Percentiles rank a stretch among this genome's conserved stretches.
These are phyloP conservation scores for Mucor mucedo DNA, from an alignment of 371 early-diverging fungal species.

Conservation along the genomic window DNA sequence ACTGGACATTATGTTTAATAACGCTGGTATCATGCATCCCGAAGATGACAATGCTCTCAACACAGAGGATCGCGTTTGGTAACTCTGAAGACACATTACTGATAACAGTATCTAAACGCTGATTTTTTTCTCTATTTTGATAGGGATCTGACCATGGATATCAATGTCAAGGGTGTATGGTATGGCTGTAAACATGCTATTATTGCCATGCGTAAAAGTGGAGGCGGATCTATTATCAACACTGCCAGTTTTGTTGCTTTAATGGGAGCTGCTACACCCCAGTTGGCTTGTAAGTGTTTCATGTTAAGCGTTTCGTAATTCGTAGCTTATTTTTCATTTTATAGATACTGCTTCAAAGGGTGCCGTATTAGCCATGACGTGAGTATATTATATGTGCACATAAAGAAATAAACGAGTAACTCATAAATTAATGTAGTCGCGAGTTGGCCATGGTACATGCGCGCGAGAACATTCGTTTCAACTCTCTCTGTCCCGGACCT, in stretches of 20 bases:
- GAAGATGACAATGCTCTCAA: constrained; percentile 82
- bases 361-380: constrained; percentile 88
- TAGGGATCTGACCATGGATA: constrained; percentile 78
- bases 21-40: constrained; percentile 92
- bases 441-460: constrained; percentile 89
- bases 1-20: constrained; percentile 86
- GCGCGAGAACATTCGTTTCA: constrained; percentile 88
- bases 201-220: constrained; percentile 74
- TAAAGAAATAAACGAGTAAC: too few relatives aligned
- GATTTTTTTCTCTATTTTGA: neutral
- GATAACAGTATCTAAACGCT: neutral
- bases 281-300: constrained; percentile 73
- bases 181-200: constrained; percentile 87
- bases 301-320: constrained; percentile 4
- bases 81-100: constrained; percentile 18
- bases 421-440: constrained; percentile 48
- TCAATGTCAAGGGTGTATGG: constrained; percentile 94
- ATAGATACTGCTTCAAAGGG: constrained; percentile 89
- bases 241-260: constrained; percentile 86
- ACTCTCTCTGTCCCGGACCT: constrained; percentile 90
- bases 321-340: neutral
- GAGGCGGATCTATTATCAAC: constrained; percentile 86
- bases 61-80: constrained; percentile 82
- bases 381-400: constrained; percentile 12
- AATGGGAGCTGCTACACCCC: constrained; percentile 90